Conservation (phyloP, 2,329 filamentous ascomycete genomes). For the Aspergillus quadricinctus region DNA sequence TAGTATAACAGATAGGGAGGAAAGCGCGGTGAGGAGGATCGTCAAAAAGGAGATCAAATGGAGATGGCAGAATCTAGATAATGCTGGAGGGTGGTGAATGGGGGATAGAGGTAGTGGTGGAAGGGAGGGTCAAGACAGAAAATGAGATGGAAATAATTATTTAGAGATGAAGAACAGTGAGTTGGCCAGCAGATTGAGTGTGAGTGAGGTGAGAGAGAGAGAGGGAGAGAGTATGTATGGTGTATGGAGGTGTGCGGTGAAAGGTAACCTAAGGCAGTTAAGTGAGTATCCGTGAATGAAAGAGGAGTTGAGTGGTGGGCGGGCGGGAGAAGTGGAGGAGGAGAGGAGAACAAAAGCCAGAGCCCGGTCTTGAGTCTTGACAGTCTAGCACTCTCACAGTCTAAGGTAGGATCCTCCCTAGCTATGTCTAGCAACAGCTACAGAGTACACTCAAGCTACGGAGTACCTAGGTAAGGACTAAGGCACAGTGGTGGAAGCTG, state of each 20-base stretch:
- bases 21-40: conserved; percentile 3
- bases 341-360: conserved; percentile 11
- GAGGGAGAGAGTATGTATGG: background rate
- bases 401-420: background rate
- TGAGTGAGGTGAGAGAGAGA: too few relatives aligned
- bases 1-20: conserved; percentile 14
- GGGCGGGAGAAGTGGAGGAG: conserved; percentile 25
- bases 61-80: background rate
- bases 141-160: conserved; percentile 4
- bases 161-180: conserved; percentile 5
- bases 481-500: background rate
- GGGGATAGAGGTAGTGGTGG: conserved; percentile 2
- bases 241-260: background rate
- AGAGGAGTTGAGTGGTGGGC: conserved; percentile 8
- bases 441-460: background rate
- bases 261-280: background rate
- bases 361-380: background rate
- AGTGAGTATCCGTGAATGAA: conserved; percentile 4
- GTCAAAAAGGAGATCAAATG: conserved; percentile 1
- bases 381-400: too few relatives aligned
- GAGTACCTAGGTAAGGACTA: background rate
- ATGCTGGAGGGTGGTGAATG: conserved; percentile 1
- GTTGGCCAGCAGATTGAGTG: background rate
- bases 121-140: conserved; percentile 2
- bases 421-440: background rate